Evolutionary conservation across 1,139 yeast species (phyloP), one percentile per base, ranked within the genome.

Genomic region (Zhuliangozyma blackwelliae): DNA sequence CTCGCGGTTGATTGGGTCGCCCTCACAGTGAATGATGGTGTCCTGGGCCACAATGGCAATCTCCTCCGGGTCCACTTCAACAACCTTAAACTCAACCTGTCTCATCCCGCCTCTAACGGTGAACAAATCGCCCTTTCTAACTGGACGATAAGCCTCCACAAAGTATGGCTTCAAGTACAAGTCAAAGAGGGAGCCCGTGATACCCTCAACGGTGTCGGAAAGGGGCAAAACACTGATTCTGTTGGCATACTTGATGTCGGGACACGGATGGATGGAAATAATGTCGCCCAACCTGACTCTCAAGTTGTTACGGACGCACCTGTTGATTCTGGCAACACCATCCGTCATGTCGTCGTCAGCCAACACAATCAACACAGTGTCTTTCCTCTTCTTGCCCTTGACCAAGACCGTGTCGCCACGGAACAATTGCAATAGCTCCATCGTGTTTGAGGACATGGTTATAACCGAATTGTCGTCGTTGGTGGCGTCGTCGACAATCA

Each of bases 71-170:
- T 94, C 99, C 40, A 92, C 95, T 49, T 92, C 99, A 33, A 90
- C 97, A 40, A 94, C 96, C 67, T 92, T 94, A 70, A 92, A 92
- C 65, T 92, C 98, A 32, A 92, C 98, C 63, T 90, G 97, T 66
- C 99, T 82, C 99, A 92, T 70, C 61, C 97, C 97, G 55, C 98
- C 99, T 61, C 98, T 80, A 26, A 89, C 97, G 31, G 94, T 82
- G 68, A 92, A 92, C 52, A 87, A 84, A 59, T 92, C 99, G 48
- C 97, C 97, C 62, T 90, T 92, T 65, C 97, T 82, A 34, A 94
- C 97, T 2, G 99, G 99, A 65, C 99, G 82, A 68, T 92, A 92
- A 40, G 98, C 97, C 68, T 92, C 99, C 39, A 92, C 97, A 61
- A 94, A 92, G 70, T 92, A 92, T 34, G 99, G 99, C 70, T 92